phyloP scores from a whole-genome alignment of 2,329 filamentous ascomycete species.

The Trichoderma sp. region DNA sequence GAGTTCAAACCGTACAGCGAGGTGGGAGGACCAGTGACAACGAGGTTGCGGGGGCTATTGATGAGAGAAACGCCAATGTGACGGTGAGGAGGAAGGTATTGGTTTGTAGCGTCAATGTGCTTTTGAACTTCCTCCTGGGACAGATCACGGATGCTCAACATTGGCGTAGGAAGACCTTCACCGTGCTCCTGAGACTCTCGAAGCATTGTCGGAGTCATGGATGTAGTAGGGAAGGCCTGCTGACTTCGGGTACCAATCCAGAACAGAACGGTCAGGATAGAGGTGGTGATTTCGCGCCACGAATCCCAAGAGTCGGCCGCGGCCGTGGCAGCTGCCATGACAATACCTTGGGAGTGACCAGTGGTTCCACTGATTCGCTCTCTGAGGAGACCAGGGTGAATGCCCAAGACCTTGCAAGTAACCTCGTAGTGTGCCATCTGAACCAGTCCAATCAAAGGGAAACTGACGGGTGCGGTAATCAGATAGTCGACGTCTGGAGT shows the following conservation, averaged over 20 bases:
- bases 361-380: conserved; percentile 85
- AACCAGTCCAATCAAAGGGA: conserved; percentile 92
- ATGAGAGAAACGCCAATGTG: conserved; percentile 95
- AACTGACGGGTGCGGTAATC: conserved; percentile 90
- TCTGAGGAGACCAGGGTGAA: conserved; percentile 84
- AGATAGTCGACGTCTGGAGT: conserved; percentile 94
- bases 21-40: conserved; percentile 93
- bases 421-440: conserved; percentile 96
- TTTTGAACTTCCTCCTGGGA: conserved; percentile 87
- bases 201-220: conserved; percentile 84
- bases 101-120: conserved; percentile 95
- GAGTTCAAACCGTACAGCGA: conserved; percentile 96
- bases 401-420: conserved; percentile 86
- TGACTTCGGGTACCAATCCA: conserved; percentile 98
- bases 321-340: conserved; percentile 88
- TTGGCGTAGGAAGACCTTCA: conserved; percentile 93
- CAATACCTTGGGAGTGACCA: conserved; percentile 94
- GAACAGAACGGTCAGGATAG: conserved; percentile 90
- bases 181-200: conserved; percentile 93
- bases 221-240: conserved; percentile 94
- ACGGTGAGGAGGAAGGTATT: conserved; percentile 88
- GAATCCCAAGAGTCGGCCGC: conserved; percentile 92
- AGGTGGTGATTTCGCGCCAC: conserved; percentile 76
- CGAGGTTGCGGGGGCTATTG: conserved; percentile 96
- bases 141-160: conserved; percentile 96